A percentile compares a stretch with the other conserved stretches of the same genome.
Conservation (phyloP, 108 stramenopile genomes). For the Skeletonema grethae region DNA sequence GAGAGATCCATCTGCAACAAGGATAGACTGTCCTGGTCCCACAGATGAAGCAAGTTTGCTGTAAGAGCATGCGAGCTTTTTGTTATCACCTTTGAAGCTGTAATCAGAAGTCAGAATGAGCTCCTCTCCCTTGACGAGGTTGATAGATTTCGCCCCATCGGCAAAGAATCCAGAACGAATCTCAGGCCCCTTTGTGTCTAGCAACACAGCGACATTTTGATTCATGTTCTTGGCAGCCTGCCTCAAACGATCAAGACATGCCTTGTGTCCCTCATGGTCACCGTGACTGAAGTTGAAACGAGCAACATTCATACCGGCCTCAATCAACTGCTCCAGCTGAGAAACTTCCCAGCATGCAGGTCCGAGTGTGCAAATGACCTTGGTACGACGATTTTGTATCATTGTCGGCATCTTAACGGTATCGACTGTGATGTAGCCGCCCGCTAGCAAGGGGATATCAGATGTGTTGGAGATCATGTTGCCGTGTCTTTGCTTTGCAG, state of each 20-base stretch:
- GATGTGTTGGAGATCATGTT: constrained; percentile 64
- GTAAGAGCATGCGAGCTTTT: constrained; percentile 83
- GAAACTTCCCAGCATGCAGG: constrained; percentile 90
- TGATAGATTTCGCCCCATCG: constrained; percentile 67
- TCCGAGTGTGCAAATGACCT: constrained; percentile 90
- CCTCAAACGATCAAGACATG: constrained; percentile 64
- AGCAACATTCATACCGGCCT: constrained; percentile 91
- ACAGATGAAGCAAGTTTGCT: constrained; percentile 65
- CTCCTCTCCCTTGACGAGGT: constrained; percentile 61
- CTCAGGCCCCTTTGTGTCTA: constrained; percentile 93
- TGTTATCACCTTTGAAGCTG: constrained; percentile 60
- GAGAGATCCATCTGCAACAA: constrained; percentile 87
- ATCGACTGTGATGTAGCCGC: constrained; percentile 57
- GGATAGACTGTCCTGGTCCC: constrained; percentile 72
- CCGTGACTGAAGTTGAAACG: constrained; percentile 93
- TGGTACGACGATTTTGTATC: constrained; percentile 65
- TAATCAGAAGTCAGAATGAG: constrained; percentile 81
- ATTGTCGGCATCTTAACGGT: constrained; percentile 52
- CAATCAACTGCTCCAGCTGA: constrained; percentile 74
- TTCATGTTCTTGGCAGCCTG: constrained; percentile 70
- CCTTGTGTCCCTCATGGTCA: constrained; percentile 78
- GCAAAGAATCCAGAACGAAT: constrained; percentile 92
- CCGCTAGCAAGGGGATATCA: constrained; percentile 59
- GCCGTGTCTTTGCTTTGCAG: neutral
- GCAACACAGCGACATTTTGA: constrained; percentile 67